Conservation (phyloP, 2,329 filamentous ascomycete genomes). For the Lachnellula willkommii region DNA sequence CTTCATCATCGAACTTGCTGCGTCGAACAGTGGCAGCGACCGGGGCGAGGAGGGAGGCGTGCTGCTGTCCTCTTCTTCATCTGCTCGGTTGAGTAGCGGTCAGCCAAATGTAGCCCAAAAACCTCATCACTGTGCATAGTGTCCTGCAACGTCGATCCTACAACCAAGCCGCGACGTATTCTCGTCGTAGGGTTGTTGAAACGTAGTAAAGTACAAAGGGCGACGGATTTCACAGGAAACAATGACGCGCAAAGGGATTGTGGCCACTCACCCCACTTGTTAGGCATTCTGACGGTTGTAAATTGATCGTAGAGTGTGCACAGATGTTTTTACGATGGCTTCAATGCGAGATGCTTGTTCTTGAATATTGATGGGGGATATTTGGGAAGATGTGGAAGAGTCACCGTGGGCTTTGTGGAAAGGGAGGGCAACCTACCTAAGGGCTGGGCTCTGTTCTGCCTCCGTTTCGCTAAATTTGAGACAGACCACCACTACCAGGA, state of each 20-base stretch:
- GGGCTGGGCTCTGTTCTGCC: neutral
- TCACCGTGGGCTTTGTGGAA: neutral
- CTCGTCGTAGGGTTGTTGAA: constrained; percentile 3
- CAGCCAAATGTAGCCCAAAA: constrained; percentile 22
- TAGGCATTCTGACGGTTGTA: constrained; percentile 26
- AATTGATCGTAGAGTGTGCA: neutral
- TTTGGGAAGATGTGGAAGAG: neutral
- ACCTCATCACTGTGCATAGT: constrained; percentile 19
- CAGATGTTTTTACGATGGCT: neutral
- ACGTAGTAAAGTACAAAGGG: neutral
- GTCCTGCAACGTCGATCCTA: constrained; percentile 23
- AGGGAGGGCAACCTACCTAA: neutral
- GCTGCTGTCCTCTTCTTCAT: constrained; percentile 45
- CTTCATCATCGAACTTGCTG: constrained; percentile 86
- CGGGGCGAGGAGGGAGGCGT: constrained; percentile 35
- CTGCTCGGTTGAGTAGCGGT: constrained; percentile 29
- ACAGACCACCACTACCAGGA: no score
- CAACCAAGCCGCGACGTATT: constrained; percentile 7
- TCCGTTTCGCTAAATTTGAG: neutral
- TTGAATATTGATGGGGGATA: neutral
- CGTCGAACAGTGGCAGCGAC: constrained; percentile 21
- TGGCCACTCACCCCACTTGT: constrained; percentile 32
- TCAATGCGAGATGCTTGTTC: neutral
- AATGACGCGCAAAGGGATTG: constrained; percentile 18
- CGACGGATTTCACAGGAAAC: neutral